These are phyloP conservation scores for Rhipidocladum racemiflorum DNA, from an alignment of 176 grass and related monocot genomes.

Conservation along the genomic window DNA sequence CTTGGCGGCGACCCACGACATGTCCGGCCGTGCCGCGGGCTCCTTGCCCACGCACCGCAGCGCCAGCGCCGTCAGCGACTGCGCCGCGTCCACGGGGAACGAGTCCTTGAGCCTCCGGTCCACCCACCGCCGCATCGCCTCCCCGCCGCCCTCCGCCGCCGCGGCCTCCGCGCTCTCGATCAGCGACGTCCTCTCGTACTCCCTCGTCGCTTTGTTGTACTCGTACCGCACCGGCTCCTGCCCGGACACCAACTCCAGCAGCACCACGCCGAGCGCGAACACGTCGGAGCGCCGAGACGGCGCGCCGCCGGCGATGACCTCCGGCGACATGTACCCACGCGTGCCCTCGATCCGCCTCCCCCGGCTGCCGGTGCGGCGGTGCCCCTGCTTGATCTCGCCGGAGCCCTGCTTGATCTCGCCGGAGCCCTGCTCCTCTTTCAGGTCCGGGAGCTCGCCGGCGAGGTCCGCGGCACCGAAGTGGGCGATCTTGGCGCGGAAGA, in stretches of 20 bases:
- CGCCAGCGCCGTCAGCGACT: slow-evolving; percentile 56
- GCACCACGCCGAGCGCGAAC: slow-evolving; percentile 66
- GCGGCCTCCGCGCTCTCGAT: slow-evolving; percentile 58
- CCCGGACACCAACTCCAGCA: slow-evolving; percentile 80
- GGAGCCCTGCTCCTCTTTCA: neutral
- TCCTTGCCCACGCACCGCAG: slow-evolving; percentile 59
- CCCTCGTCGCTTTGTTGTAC: slow-evolving; percentile 17
- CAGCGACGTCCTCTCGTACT: slow-evolving; percentile 60
- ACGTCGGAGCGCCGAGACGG: slow-evolving; percentile 60
- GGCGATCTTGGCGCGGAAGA: slow-evolving; percentile 67
- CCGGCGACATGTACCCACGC: slow-evolving; percentile 82
- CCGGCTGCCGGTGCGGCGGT: slow-evolving; percentile 29
- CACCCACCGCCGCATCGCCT: slow-evolving; percentile 75
- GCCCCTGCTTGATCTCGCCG: neutral
- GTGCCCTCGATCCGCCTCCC: slow-evolving; percentile 66
- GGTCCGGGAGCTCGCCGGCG: slow-evolving; percentile 51
- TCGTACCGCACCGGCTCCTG: slow-evolving; percentile 61
- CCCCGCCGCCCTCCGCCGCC: slow-evolving; percentile 9
- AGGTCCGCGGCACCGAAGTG: slow-evolving; percentile 78
- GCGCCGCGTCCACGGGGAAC: slow-evolving; percentile 48
- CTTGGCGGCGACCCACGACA: slow-evolving; percentile 65
- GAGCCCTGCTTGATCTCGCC: neutral
- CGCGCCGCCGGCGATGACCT: slow-evolving; percentile 36
- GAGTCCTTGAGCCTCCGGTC: slow-evolving; percentile 76
- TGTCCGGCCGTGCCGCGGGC: slow-evolving; percentile 54